phyloP scores from a whole-genome alignment of 129 eudicot genomes.

The Logfia minima region DNA sequence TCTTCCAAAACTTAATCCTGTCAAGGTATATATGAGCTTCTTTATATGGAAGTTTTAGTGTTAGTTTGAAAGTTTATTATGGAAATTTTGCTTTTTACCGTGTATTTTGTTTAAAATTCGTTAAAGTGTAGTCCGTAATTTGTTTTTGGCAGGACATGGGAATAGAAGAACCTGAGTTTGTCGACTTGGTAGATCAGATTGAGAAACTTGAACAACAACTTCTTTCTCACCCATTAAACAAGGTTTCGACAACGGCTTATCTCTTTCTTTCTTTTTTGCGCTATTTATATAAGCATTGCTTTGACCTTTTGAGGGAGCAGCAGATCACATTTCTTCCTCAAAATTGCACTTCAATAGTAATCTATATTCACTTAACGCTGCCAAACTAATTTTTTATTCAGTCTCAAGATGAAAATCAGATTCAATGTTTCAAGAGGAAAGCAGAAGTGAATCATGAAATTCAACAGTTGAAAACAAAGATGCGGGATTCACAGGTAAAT shows the following conservation, averaged over 20 bases:
- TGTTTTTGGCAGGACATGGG: slow-evolving; percentile 75
- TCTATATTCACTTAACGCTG: neutral
- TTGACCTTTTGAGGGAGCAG: neutral
- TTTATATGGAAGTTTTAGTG: slow-evolving; percentile 1
- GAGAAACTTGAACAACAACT: slow-evolving; percentile 76
- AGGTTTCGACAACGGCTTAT: slow-evolving; percentile 44
- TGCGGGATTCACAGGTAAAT: slow-evolving; percentile 96
- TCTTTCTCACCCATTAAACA: slow-evolving; percentile 77
- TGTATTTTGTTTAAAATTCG: neutral
- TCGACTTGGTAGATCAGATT: slow-evolving; percentile 70
- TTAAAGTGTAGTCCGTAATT: neutral
- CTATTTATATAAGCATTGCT: neutral
- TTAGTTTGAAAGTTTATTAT: neutral
- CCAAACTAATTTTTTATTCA: slow-evolving; percentile 30
- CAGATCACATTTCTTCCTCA: neutral
- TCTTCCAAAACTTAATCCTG: slow-evolving; percentile 96
- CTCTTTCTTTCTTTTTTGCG: neutral
- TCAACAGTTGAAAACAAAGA: slow-evolving; percentile 86
- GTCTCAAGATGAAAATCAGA: slow-evolving; percentile 92
- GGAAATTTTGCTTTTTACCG: neutral
- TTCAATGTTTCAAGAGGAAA: slow-evolving; percentile 79
- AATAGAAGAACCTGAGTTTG: slow-evolving; percentile 84
- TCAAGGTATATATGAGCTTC: slow-evolving; percentile 54
- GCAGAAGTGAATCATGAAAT: slow-evolving; percentile 98
- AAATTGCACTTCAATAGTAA: neutral